Conservation (phyloP, 306 rosid species). For the Rosa chinensis region DNA sequence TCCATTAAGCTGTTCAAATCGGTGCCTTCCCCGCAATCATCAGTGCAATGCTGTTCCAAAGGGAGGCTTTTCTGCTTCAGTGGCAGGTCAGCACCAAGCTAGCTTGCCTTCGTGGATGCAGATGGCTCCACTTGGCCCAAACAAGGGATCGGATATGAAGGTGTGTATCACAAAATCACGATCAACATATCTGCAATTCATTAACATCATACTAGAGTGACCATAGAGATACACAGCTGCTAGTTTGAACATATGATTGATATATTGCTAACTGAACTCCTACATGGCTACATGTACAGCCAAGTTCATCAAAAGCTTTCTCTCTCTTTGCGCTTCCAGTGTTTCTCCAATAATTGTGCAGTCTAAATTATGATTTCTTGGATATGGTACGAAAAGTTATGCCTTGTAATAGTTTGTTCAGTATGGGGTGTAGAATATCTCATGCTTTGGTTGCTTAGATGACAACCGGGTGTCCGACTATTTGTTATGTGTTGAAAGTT, state of each 20-base stretch:
- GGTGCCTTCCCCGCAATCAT: constrained; percentile 40
- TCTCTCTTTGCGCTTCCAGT: background rate
- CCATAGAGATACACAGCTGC: background rate
- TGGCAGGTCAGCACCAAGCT: constrained; percentile 48
- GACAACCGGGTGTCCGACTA: background rate
- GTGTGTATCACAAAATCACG: constrained; percentile 50
- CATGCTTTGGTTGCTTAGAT: background rate
- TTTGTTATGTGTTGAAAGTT: background rate
- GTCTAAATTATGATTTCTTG: background rate
- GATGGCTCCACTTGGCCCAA: constrained; percentile 44
- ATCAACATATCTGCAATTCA: constrained; percentile 10
- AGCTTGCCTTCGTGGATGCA: constrained; percentile 75
- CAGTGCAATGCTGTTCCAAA: constrained; percentile 47
- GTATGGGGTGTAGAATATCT: background rate
- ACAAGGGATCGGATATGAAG: constrained; percentile 53
- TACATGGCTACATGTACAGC: background rate
- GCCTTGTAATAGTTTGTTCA: background rate
- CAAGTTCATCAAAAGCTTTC: background rate
- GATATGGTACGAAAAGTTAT: background rate
- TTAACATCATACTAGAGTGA: constrained; percentile 15
- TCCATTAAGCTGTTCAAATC: constrained; percentile 46
- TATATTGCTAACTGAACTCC: background rate
- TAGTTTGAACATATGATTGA: background rate
- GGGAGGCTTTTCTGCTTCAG: constrained; percentile 45
- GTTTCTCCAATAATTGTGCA: background rate